Conservation (phyloP, 495 filamentous ascomycete genomes). For the Mytilinidion resinicola region DNA sequence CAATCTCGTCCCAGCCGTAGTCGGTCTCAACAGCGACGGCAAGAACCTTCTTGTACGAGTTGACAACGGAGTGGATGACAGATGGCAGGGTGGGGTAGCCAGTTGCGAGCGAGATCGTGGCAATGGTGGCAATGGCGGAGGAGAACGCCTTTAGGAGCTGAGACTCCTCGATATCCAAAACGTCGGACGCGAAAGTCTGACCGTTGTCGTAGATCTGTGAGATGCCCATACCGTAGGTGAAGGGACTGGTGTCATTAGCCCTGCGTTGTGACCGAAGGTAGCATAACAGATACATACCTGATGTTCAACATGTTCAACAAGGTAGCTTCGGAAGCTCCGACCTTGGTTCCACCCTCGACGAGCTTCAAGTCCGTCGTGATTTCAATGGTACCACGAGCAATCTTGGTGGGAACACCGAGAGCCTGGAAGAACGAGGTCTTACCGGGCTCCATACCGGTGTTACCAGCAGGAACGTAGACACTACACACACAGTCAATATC, state of each 20-base stretch:
- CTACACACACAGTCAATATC: too few relatives aligned
- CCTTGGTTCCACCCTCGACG: slow-evolving; percentile 84
- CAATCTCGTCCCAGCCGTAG: slow-evolving; percentile 91
- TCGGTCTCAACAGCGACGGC: slow-evolving; percentile 87
- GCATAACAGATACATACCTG: slow-evolving; percentile 42
- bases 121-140: slow-evolving; percentile 77
- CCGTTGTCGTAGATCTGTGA: slow-evolving; percentile 92
- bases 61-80: slow-evolving; percentile 89
- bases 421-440: slow-evolving; percentile 99
- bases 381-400: slow-evolving; percentile 99
- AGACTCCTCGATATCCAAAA: slow-evolving; percentile 88
- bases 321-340: slow-evolving; percentile 97
- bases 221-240: slow-evolving; percentile 99
- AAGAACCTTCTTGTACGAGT: slow-evolving; percentile 94
- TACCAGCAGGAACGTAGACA: slow-evolving; percentile 80
- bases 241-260: slow-evolving; percentile 47
- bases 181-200: slow-evolving; percentile 73
- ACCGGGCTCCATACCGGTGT: slow-evolving; percentile 99
- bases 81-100: slow-evolving; percentile 97
- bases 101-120: slow-evolving; percentile 80
- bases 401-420: slow-evolving; percentile 99
- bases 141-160: slow-evolving; percentile 83
- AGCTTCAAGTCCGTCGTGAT: slow-evolving; percentile 98
- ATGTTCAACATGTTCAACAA: slow-evolving; percentile 99
- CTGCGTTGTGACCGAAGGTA: background rate